phyloP scores from a whole-genome alignment of 2,329 filamentous ascomycete genomes.

The Beauveria bassiana region DNA sequence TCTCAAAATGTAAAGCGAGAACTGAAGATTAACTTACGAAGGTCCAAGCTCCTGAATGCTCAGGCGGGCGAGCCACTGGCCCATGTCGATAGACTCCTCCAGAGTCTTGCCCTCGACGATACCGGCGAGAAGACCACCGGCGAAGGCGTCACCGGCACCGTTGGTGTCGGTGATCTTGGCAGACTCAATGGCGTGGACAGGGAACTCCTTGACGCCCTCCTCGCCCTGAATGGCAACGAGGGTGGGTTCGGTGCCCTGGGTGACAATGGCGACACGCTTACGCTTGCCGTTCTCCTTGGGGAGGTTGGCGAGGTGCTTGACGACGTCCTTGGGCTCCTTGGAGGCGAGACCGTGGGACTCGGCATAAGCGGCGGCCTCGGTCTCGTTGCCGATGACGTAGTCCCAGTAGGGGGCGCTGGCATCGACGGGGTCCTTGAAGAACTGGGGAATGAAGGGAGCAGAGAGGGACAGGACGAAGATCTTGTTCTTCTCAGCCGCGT shows the following conservation, averaged over 20 bases:
- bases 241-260: conserved; percentile 88
- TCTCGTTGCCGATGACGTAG: conserved; percentile 95
- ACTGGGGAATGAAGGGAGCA: conserved; percentile 90
- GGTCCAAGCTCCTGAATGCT: conserved; percentile 94
- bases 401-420: conserved; percentile 85
- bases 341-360: conserved; percentile 68
- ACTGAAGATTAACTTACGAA: conserved; percentile 60
- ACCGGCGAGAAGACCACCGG: conserved; percentile 86
- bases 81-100: conserved; percentile 75
- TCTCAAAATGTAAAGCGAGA: conserved; percentile 3
- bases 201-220: conserved; percentile 65
- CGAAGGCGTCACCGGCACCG: conserved; percentile 94
- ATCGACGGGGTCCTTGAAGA: conserved; percentile 96
- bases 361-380: conserved; percentile 82
- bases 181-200: conserved; percentile 70
- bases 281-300: conserved; percentile 87
- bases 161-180: conserved; percentile 90
- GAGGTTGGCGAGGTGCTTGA: conserved; percentile 74
- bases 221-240: conserved; percentile 70
- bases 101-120: conserved; percentile 78
- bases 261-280: conserved; percentile 82
- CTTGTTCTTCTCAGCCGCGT: conserved; percentile 87
- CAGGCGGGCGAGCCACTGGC: conserved; percentile 90
- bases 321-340: conserved; percentile 77
- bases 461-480: conserved; percentile 84